Evolutionary conservation across 139 green algal genomes (phyloP).

Genomic region (Ettlia oleoabundans): DNA sequence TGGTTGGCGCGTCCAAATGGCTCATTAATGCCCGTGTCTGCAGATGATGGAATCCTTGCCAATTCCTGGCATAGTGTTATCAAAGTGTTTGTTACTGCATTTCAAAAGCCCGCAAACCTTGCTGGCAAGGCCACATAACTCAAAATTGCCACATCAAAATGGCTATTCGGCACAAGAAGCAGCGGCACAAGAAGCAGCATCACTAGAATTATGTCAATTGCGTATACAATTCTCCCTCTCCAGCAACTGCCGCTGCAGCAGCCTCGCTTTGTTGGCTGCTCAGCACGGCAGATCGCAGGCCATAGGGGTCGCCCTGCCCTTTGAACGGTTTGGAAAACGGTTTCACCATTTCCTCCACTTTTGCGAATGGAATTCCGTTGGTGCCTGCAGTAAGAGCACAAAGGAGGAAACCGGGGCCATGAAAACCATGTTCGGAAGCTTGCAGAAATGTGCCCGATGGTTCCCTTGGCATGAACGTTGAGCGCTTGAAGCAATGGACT

Average conservation of each 20-base stretch:
- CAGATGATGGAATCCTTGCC: too few species aligned
- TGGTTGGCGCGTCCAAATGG: too few species aligned
- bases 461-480: too few species aligned
- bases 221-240: constrained; percentile 9
- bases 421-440: too few species aligned
- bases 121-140: too few species aligned
- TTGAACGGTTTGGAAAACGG: constrained; percentile 57
- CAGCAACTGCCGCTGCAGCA: background rate
- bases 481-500: too few species aligned
- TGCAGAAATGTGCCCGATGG: too few species aligned
- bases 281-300: constrained; percentile 16
- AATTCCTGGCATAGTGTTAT: too few species aligned
- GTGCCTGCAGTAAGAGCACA: background rate
- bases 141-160: background rate
- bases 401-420: too few species aligned
- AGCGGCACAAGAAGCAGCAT: background rate
- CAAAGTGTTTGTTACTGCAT: too few species aligned
- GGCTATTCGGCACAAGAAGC: background rate
- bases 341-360: constrained; percentile 42
- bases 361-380: constrained; percentile 36
- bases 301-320: constrained; percentile 7
- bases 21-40: too few species aligned
- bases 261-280: constrained; percentile 23
- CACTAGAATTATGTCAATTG: background rate
- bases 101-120: too few species aligned